Evolutionary conservation across 495 filamentous ascomycete species (phyloP), one percentile per base, ranked within the genome.

Genomic region (Monascus purpureus): DNA sequence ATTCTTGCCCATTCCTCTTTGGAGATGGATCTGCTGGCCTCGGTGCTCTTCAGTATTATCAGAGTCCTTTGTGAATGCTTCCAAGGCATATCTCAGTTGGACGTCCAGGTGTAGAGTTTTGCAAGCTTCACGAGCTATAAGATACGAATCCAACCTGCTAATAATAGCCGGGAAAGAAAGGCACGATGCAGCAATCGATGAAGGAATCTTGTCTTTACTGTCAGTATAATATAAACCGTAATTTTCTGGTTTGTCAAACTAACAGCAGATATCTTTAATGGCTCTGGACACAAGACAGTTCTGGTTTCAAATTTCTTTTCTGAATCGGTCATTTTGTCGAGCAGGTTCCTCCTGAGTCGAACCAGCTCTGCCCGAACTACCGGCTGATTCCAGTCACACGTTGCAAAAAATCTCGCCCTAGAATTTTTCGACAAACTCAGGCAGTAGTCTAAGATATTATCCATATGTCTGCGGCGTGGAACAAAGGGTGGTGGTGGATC

Each of bases 51-150:
- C 82, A 2, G 76, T 78, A 42, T 93, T 93, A 43, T 93, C 83
- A 6, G 84, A 86, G 45, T 96, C 86, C 46, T 97, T 96, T 1
- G 90, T 97, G 17, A 95, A 64, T 1, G 90, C 86, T 45, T 95
- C 92, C 1, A 97, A 60, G 0, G 87, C 87, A 28, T 84, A 61
- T 5, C 68, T 68, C 0, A 80, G 68, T 4, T 58, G 56, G n/a
- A 93, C 58, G 2, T 63, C 42, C 2, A 86, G 53, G 13, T 63
- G 63, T 11, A 82, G 45, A 6, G 73, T 49, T 8, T 70, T 54
- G 28, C 77, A 74, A 8, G 72, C 72, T 36, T 97, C 87, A 4
- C 81, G 50, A 0, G 80, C 77, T 34, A 95, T 78, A 11, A 97
- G 59, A 36, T 77, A 82, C 0, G 78, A 75, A 37, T 97, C 86